Base-by-base conservation (phyloP, 164 flowering plant genomes). In the Berberis thunbergii region DNA sequence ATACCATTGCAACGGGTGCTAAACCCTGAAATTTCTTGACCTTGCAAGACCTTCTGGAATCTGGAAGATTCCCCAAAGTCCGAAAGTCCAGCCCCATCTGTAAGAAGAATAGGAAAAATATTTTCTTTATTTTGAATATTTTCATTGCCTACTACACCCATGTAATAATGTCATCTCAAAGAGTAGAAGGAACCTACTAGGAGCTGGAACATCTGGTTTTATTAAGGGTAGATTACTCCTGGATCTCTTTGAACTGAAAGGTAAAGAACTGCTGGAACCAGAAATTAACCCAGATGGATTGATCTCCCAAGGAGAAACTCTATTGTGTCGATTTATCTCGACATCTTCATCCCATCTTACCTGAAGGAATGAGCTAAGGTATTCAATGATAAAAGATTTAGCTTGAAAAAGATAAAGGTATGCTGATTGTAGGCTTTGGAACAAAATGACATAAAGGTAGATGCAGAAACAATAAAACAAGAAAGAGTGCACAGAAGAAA, bases 11-110 rank as follows among this genome's bases (percentile, higher is more conserved):
- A 80, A 46, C 74, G 72, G 61, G 79, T 55, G 59, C 54, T 67
- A 73, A 78, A 80, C 74, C 89, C 77, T 50, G 74, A 73, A 61
- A 81, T 88, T 95, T 91, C 97, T 89, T 95, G 97, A 95, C 99
- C 99, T 91, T 95, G 99, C 97, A 95, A 95, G 97, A 95, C 99
- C 97, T 86, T 89, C 78, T 82, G 94, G 95, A 86, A 91, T 70
- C 96, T 78, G 49, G 69, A 72, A 44, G 96, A 78, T 75, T 95
- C 97, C 80, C 83, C 79, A 60, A 86, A 82, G 86, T 84, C 90
- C 61, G 86, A 71, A 62, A 69, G 72, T 64, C 84, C 84, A 44
- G 71, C 73, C 62, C 86, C 96, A 76, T 78, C 91, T 86, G 84
- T 50, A 61, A 43, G 13, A 59, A 9, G 43, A 58, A 42, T 49